These are phyloP conservation scores for Crithidia thermophila DNA, from an alignment of 208 protist genomes.

Conservation along the genomic window DNA sequence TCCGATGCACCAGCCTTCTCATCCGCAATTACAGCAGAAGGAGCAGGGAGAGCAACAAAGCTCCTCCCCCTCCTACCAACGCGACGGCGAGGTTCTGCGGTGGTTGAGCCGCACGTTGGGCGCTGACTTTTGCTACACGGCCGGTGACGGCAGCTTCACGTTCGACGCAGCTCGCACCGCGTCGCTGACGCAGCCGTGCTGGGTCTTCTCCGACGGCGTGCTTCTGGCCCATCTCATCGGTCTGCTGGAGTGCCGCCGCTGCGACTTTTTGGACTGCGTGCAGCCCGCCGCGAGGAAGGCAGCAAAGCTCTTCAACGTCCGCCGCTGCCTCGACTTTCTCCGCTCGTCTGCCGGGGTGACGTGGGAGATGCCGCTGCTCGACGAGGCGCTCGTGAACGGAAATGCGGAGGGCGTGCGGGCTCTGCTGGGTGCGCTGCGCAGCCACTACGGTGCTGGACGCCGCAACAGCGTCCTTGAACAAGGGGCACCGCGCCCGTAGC, in stretches of 20 bases:
- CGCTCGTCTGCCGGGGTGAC: conserved; percentile 42
- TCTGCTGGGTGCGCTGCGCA: conserved; percentile 33
- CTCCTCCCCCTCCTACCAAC: no score
- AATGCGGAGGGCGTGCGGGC: conserved; percentile 45
- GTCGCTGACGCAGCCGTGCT: conserved; percentile 25
- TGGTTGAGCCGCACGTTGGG: conserved; percentile 64
- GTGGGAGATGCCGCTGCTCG: conserved; percentile 45
- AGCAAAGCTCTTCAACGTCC: conserved; percentile 79
- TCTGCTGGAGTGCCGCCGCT: conserved; percentile 63
- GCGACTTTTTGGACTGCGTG: conserved; percentile 64
- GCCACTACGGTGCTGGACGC: conserved; percentile 33
- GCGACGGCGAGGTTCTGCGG: conserved; percentile 11
- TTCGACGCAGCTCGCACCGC: conserved; percentile 21
- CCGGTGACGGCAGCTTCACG: conserved; percentile 51
- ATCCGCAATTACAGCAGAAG: background rate
- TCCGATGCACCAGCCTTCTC: no score
- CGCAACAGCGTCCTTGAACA: no score
- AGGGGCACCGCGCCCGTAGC: no score
- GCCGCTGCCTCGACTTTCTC: conserved; percentile 67
- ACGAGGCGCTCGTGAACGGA: conserved; percentile 60
- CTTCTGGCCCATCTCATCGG: conserved; percentile 66
- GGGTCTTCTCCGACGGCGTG: conserved; percentile 79
- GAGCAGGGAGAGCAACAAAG: background rate
- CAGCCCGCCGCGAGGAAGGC: conserved; percentile 46
- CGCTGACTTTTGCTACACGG: conserved; percentile 44